Evolutionary conservation across 2,329 filamentous ascomycete genomes (phyloP).

Genomic region (Cladosporium cucumerinum): DNA sequence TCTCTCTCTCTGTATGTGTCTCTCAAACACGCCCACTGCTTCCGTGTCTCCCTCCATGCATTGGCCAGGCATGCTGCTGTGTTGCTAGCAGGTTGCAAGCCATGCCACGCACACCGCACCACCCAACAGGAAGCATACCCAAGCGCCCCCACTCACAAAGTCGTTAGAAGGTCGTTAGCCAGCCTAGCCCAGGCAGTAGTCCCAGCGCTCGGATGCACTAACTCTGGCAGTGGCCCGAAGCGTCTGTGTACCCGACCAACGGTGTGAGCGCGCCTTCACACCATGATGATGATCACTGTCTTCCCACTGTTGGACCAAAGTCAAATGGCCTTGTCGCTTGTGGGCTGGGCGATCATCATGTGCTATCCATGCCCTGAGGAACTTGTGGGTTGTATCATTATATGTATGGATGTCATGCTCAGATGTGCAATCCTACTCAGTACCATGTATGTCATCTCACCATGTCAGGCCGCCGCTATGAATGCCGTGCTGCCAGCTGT

Average conservation of each 20-base stretch:
- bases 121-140: background rate
- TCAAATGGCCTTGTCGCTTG: background rate
- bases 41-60: background rate
- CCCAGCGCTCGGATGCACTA: background rate
- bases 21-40: background rate
- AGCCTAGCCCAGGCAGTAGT: background rate
- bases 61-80: background rate
- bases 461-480: background rate
- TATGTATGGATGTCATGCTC: background rate
- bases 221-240: background rate
- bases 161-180: background rate
- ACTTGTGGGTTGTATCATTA: background rate
- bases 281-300: background rate
- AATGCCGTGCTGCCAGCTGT: background rate
- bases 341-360: background rate
- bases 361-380: background rate
- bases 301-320: background rate
- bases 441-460: background rate
- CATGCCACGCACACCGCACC: slow-evolving; percentile 2
- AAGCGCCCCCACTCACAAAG: background rate
- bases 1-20: too few relatives aligned
- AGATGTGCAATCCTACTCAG: background rate
- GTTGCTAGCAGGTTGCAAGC: background rate
- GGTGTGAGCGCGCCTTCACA: background rate
- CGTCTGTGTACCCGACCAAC: background rate